phyloP scores from a whole-genome alignment of 257 asterid genomes.

The Petunia axillaris region DNA sequence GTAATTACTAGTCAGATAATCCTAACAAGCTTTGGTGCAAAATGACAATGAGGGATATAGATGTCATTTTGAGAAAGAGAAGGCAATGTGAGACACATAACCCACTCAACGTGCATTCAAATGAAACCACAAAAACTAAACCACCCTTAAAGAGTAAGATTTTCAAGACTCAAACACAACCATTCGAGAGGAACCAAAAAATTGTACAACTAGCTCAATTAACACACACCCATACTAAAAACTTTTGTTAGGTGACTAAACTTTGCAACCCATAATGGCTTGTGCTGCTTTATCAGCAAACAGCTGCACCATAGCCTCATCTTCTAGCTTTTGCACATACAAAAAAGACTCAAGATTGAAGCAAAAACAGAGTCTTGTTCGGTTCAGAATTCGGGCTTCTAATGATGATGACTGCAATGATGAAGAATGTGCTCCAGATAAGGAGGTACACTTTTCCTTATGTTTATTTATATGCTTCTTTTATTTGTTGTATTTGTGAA shows the following conservation, averaged over 20 bases:
- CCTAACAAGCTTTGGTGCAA: neutral
- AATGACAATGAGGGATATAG: neutral
- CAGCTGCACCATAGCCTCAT: constrained; percentile 43
- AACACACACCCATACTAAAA: neutral
- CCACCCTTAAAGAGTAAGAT: neutral
- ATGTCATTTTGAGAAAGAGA: neutral
- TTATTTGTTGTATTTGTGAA: neutral
- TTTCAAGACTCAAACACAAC: constrained; percentile 20
- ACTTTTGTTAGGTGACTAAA: neutral
- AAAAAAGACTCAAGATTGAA: constrained; percentile 28
- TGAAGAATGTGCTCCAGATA: constrained; percentile 96
- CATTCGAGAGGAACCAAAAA: constrained; percentile 8
- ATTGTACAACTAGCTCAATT: constrained; percentile 5
- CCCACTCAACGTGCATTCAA: constrained; percentile 26
- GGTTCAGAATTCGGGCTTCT: constrained; percentile 49
- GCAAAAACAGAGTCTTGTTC: constrained; percentile 40
- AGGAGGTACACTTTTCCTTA: constrained; percentile 58
- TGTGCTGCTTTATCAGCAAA: constrained; percentile 51
- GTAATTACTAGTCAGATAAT: too few species aligned
- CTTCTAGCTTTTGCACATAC: constrained; percentile 40
- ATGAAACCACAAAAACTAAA: constrained; percentile 22
- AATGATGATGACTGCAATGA: constrained; percentile 72
- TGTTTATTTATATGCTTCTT: neutral
- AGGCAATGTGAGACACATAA: neutral
- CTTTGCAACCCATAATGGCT: constrained; percentile 29